These are phyloP conservation scores for Suillus tomentosus DNA, from an alignment of 768 basidiomycete genomes.

Conservation along the genomic window DNA sequence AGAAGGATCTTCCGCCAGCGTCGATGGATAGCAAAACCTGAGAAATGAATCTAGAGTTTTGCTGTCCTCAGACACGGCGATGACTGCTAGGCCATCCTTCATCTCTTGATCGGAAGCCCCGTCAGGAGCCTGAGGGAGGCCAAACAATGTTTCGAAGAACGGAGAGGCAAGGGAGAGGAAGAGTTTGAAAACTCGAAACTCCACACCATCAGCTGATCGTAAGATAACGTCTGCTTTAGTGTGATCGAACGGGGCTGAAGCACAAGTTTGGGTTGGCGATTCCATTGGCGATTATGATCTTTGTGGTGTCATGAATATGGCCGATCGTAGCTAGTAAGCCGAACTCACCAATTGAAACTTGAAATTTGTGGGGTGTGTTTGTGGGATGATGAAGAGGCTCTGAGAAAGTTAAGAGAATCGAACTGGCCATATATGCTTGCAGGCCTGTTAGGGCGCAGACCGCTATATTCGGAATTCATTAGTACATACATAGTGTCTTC, in stretches of 20 bases:
- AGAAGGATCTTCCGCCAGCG: constrained; percentile 22
- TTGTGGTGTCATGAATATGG: background rate
- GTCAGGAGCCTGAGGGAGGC: constrained; percentile 23
- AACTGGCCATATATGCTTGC: background rate
- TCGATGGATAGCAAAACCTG: constrained; percentile 28
- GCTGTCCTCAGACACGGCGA: constrained; percentile 23
- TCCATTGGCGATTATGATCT: constrained; percentile 4
- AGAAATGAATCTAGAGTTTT: constrained; percentile 22
- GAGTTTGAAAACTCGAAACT: constrained; percentile 29
- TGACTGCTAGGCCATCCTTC: constrained; percentile 13
- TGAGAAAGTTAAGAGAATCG: background rate
- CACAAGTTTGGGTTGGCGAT: background rate
- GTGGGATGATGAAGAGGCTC: background rate
- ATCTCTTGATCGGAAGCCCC: constrained; percentile 7
- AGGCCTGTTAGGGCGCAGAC: background rate
- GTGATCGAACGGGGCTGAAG: constrained; percentile 11
- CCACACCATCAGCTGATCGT: constrained; percentile 23
- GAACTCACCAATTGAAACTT: background rate
- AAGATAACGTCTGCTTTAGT: constrained; percentile 19
- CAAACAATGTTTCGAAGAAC: constrained; percentile 32
- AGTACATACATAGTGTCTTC: background rate
- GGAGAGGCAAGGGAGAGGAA: constrained; percentile 32
- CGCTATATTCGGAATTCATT: background rate
- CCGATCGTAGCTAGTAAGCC: background rate
- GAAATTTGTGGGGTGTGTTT: background rate